Base-by-base conservation (phyloP, 2,329 filamentous ascomycete species). In the Alternaria gansuensis region DNA sequence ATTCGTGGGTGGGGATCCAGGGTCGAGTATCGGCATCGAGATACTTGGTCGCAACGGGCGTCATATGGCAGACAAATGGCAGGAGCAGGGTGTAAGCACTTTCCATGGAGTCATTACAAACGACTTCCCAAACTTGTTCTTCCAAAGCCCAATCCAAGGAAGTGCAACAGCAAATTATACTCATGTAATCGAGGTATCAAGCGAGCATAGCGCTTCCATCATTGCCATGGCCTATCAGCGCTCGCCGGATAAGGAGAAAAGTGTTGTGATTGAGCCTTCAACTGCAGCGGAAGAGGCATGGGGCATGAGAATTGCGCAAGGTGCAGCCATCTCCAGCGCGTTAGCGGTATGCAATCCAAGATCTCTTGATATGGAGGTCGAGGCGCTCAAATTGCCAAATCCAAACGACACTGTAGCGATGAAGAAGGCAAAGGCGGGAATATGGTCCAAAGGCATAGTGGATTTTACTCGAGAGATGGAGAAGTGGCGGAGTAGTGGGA, bases 21-120 rank as follows among this genome's bases (percentile, higher is more conserved):
- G 51, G 54, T 72, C 72, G 49, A 54, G n/a, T 14, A 50, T 59
- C 6, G 65, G 73, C 29, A 69, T 81, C 33, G 60, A 59, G 0
- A 71, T 83, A 33, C 67, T 62, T 4, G 85, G 84, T 28, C 77
- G 80, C 8, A 70, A 76, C 23, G 81, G 81, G 1, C 58, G 71
- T 6, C 70, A 79, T 10, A 64, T 87, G 29, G 75, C 79, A 10
- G 72, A 81, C 2, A 81, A 81, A 65, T 84, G 81, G 63, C 68
- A 69, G n/a, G 64, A 74, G 1, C 81, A 80, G 0, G 64, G 80
- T 0, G 51, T 49, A 39, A 65, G 75, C 0, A 68, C 81, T 0
- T 74, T 87, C 0, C 85, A 87, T 69, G 59, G 65, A 1, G 36
- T 60, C 29, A 39, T 51, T 13, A 59, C 59, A 14, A 51, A 60